Conservation (phyloP, 495 filamentous ascomycete genomes). For the Astrothelium subdiscretum region DNA sequence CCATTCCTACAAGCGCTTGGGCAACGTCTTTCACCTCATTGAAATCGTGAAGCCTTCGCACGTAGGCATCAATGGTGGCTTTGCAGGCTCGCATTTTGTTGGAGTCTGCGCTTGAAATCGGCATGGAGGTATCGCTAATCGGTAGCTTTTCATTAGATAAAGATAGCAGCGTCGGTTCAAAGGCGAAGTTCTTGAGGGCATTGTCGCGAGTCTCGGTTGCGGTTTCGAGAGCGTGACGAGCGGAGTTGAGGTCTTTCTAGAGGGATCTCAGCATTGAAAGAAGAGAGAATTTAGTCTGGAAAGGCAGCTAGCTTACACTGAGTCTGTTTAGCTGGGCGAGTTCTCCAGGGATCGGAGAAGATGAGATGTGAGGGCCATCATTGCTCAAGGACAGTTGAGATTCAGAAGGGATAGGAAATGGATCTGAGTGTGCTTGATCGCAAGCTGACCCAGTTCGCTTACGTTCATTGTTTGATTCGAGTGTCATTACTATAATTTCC, state of each 20-base stretch:
- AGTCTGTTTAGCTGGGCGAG: neutral
- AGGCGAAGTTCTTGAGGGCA: conserved; percentile 7
- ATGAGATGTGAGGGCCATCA: neutral
- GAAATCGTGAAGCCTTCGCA: conserved; percentile 58
- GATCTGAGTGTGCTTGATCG: neutral
- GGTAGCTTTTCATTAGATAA: conserved; percentile 4
- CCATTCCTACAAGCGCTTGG: conserved; percentile 58
- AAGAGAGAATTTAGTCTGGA: neutral
- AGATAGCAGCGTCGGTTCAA: conserved; percentile 6
- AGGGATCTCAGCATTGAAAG: neutral
- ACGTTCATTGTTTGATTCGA: neutral
- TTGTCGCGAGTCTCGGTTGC: conserved; percentile 4
- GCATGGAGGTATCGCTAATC: conserved; percentile 8
- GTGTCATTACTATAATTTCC: neutral
- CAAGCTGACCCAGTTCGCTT: neutral
- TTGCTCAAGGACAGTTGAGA: neutral
- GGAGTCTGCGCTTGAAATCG: conserved; percentile 13
- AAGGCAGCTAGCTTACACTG: neutral
- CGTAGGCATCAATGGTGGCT: conserved; percentile 50
- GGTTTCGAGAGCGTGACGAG: conserved; percentile 7
- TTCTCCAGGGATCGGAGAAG: neutral
- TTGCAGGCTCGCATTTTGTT: conserved; percentile 15
- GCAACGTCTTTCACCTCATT: conserved; percentile 70
- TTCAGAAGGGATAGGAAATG: neutral
- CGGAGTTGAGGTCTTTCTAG: neutral